Percentiles rank a stretch among this genome's conserved stretches.
Evolutionary conservation across 208 protist genomes (phyloP).

Genomic region (Acanthamoeba triangularis): DNA sequence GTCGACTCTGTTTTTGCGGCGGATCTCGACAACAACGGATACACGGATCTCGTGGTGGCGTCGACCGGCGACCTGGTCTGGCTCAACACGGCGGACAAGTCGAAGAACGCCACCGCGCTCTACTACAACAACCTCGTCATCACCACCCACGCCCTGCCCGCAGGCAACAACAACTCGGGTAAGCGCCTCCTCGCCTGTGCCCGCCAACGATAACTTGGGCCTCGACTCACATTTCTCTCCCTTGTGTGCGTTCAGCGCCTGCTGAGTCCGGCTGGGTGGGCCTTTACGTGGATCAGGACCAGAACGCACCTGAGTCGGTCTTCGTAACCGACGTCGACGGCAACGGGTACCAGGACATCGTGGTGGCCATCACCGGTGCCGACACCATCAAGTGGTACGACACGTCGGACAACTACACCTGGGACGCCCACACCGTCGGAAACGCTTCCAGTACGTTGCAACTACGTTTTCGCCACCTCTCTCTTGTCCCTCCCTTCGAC

Average conservation of each 20-base stretch:
- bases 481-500: neutral
- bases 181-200: neutral
- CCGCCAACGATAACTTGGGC: no score
- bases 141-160: neutral
- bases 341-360: neutral
- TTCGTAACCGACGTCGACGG: neutral
- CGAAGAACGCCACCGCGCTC: neutral
- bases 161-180: constrained; percentile 47
- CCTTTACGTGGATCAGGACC: neutral
- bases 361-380: neutral
- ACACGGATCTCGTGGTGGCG: neutral
- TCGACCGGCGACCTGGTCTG: neutral
- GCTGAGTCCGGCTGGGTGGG: constrained; percentile 1
- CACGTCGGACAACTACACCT: neutral
- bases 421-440: neutral
- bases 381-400: neutral
- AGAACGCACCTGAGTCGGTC: neutral
- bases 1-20: neutral
- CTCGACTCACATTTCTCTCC: neutral
- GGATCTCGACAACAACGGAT: neutral
- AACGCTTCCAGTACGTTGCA: neutral
- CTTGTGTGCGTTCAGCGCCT: neutral
- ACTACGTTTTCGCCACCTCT: neutral
- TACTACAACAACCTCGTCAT: constrained; percentile 14
- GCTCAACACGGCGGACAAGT: constrained; percentile 15